These are phyloP conservation scores for Talaromyces sp. DNA, from an alignment of 2,329 filamentous ascomycete species.

Conservation along the genomic window DNA sequence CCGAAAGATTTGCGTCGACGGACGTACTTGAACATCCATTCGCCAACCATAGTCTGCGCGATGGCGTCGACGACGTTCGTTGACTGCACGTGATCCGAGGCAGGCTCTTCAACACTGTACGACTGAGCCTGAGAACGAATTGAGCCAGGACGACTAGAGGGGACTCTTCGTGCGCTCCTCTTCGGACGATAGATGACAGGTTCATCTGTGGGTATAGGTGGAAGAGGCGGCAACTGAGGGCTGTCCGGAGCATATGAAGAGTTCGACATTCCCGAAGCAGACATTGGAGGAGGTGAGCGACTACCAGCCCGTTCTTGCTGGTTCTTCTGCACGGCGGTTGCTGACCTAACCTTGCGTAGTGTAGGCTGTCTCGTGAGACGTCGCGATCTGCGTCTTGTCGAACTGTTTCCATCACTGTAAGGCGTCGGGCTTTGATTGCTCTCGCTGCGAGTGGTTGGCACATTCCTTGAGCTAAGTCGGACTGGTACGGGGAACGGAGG, in stretches of 20 bases:
- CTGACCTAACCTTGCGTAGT: conserved; percentile 80
- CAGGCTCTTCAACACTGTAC: conserved; percentile 43
- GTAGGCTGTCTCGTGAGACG: conserved; percentile 54
- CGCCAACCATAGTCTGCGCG: conserved; percentile 95
- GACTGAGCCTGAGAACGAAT: conserved; percentile 29
- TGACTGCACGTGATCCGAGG: conserved; percentile 58
- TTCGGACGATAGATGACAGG: conserved; percentile 51
- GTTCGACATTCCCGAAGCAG: conserved; percentile 53
- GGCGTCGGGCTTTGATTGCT: conserved; percentile 71
- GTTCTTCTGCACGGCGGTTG: conserved; percentile 62
- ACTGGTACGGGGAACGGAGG: conserved; percentile 92
- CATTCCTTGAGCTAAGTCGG: conserved; percentile 77
- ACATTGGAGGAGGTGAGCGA: conserved; percentile 25
- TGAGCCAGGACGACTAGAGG: conserved; percentile 21
- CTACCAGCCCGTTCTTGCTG: conserved; percentile 44
- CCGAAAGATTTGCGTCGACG: conserved; percentile 77
- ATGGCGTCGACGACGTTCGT: conserved; percentile 91
- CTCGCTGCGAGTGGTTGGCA: conserved; percentile 65
- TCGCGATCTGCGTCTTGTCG: conserved; percentile 48
- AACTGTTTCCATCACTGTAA: conserved; percentile 49
- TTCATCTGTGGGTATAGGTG: conserved; percentile 65
- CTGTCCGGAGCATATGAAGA: conserved; percentile 65
- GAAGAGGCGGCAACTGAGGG: conserved; percentile 59
- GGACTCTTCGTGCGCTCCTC: conserved; percentile 22
- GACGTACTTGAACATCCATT: conserved; percentile 53